Evolutionary conservation across 208 protist genomes (phyloP).

Genomic region (Herpetomonas samuelpessoai): DNA sequence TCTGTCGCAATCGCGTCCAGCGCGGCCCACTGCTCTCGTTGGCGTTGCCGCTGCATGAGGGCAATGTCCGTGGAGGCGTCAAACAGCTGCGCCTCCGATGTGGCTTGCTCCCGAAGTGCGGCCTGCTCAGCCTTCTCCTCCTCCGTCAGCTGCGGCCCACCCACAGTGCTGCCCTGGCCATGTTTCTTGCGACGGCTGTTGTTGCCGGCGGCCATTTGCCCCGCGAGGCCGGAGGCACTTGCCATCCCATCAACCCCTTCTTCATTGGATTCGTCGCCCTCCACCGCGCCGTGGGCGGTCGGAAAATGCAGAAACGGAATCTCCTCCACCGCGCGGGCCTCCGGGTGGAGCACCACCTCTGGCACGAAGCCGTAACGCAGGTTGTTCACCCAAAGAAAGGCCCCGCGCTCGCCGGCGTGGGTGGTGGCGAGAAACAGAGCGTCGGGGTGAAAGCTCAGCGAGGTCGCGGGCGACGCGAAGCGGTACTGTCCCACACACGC

Average conservation of each 20-base stretch:
- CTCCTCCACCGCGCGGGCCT: conserved; percentile 30
- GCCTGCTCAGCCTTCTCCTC: conserved; percentile 21
- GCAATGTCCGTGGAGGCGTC: conserved; percentile 64
- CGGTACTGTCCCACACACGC: conserved; percentile 87
- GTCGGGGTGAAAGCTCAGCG: conserved; percentile 84
- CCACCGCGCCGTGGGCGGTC: conserved; percentile 54
- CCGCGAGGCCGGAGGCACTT: neutral
- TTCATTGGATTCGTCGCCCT: conserved; percentile 22
- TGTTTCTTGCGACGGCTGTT: neutral
- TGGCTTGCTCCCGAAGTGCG: conserved; percentile 18
- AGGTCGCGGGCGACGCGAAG: conserved; percentile 60
- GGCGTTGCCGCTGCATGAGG: conserved; percentile 36
- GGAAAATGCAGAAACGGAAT: conserved; percentile 78
- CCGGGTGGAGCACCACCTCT: conserved; percentile 60
- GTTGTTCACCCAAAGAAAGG: conserved; percentile 88
- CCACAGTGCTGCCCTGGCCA: neutral
- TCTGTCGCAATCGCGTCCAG: conserved; percentile 57
- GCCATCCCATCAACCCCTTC: neutral
- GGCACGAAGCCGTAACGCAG: conserved; percentile 87
- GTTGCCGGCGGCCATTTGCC: conserved; percentile 5
- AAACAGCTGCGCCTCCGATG: conserved; percentile 58
- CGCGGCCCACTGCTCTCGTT: conserved; percentile 27
- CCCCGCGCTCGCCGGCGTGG: conserved; percentile 79
- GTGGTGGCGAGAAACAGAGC: conserved; percentile 83
- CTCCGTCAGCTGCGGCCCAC: conserved; percentile 9